Conservation (phyloP, 768 basidiomycete genomes). For the Tulasnella sp. region DNA sequence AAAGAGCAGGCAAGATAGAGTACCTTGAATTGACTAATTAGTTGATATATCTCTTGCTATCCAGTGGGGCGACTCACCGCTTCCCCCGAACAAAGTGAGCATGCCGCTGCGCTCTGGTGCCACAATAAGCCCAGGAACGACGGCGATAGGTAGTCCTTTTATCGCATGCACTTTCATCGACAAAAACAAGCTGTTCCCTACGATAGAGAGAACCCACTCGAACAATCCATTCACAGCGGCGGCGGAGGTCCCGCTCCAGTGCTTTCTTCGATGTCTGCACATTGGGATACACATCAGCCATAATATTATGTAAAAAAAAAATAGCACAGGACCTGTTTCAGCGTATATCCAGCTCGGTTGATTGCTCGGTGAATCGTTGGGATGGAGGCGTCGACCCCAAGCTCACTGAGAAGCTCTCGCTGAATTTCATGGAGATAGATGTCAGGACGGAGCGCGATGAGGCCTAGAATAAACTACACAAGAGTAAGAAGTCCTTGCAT, state of each 20-base stretch:
- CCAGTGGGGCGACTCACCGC: background rate
- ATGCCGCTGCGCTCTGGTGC: background rate
- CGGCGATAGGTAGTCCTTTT: too few relatives aligned
- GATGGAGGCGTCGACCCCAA: background rate
- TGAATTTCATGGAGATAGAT: background rate
- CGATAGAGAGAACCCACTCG: background rate
- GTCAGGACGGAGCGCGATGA: background rate
- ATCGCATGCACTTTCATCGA: conserved; percentile 27
- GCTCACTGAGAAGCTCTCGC: background rate
- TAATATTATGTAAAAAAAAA: too few relatives aligned
- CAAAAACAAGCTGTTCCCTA: conserved; percentile 23
- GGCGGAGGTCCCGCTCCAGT: background rate
- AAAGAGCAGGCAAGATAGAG: background rate
- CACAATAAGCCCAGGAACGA: too few relatives aligned
- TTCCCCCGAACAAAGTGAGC: conserved; percentile 26
- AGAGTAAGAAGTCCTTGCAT: too few relatives aligned
- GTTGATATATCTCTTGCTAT: too few relatives aligned
- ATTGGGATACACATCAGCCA: too few relatives aligned
- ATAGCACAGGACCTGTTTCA: background rate
- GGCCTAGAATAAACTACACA: background rate
- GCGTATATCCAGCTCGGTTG: background rate
- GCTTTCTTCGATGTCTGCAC: background rate
- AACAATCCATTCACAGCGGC: background rate
- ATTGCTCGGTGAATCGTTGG: background rate
- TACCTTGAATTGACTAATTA: background rate